Evolutionary conservation across 2,329 filamentous ascomycete genomes (phyloP).

Genomic region (Aspergillus felis): DNA sequence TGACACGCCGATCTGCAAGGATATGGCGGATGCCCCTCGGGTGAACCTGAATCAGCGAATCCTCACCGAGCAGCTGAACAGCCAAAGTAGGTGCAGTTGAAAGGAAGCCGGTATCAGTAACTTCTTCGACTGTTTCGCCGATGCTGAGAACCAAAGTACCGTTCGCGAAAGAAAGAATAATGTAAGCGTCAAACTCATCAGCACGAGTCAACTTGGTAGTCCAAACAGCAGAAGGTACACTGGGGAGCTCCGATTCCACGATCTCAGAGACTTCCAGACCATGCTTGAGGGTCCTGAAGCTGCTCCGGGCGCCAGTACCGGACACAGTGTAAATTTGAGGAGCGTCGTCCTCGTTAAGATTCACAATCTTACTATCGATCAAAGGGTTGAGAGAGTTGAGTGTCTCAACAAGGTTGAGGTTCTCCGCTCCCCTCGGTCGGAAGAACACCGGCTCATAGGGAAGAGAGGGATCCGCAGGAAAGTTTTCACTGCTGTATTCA

Average conservation of each 20-base stretch:
- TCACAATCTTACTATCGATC: constrained; percentile 86
- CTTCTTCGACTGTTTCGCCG: constrained; percentile 93
- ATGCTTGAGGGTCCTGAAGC: constrained; percentile 88
- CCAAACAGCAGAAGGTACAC: constrained; percentile 89
- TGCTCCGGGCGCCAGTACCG: constrained; percentile 81
- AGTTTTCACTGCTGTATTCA: constrained; percentile 80
- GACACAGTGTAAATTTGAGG: constrained; percentile 94
- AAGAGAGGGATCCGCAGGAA: constrained; percentile 68
- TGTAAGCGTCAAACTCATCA: constrained; percentile 89
- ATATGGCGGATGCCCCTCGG: constrained; percentile 96
- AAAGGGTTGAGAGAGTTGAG: constrained; percentile 88
- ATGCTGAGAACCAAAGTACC: constrained; percentile 90
- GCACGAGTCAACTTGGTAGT: constrained; percentile 79
- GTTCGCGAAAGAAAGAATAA: constrained; percentile 89
- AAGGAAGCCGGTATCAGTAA: constrained; percentile 88
- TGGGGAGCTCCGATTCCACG: constrained; percentile 86
- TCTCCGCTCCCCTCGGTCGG: constrained; percentile 71
- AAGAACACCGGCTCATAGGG: constrained; percentile 80
- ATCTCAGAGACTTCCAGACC: constrained; percentile 91
- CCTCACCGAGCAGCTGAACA: constrained; percentile 89
- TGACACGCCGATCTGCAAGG: constrained; percentile 68
- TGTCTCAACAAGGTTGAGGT: constrained; percentile 78
- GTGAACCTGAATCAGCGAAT: constrained; percentile 89
- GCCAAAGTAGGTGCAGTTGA: constrained; percentile 84
- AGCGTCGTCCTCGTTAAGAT: constrained; percentile 85